Evolutionary conservation across 805 yeast genomes (phyloP).

Genomic region (Candida gorgasii): DNA sequence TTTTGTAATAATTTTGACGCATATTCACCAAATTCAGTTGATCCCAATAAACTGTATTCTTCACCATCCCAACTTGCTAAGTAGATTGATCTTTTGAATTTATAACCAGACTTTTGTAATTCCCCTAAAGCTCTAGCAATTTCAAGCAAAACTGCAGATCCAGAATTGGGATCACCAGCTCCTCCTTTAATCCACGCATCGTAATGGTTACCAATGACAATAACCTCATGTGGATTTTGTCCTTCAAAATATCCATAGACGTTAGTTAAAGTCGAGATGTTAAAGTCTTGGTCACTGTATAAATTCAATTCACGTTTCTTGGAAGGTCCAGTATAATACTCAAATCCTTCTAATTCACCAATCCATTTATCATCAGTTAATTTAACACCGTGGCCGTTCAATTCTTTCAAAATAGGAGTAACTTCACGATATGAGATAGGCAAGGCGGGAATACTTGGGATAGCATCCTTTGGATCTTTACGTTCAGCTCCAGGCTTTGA

Average conservation of each 20-base stretch:
- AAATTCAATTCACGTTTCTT: slow-evolving; percentile 37
- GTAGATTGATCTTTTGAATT: slow-evolving; percentile 39
- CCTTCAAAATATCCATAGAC: slow-evolving; percentile 48
- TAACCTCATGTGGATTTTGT: slow-evolving; percentile 37
- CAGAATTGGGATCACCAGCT: slow-evolving; percentile 49
- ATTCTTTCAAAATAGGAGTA: slow-evolving; percentile 39
- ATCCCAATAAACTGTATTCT: slow-evolving; percentile 54
- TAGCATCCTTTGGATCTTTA: slow-evolving; percentile 34
- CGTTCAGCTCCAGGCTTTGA: slow-evolving; percentile 46
- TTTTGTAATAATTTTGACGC: slow-evolving; percentile 38
- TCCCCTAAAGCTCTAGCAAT: slow-evolving; percentile 44
- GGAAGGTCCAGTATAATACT: slow-evolving; percentile 43
- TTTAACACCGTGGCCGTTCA: slow-evolving; percentile 39
- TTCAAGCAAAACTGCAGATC: slow-evolving; percentile 44
- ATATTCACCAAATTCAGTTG: slow-evolving; percentile 57
- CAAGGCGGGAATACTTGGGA: slow-evolving; percentile 42
- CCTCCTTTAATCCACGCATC: slow-evolving; percentile 53
- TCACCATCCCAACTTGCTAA: slow-evolving; percentile 46
- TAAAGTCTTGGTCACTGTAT: slow-evolving; percentile 41
- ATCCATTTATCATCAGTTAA: slow-evolving; percentile 32
- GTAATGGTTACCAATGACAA: slow-evolving; percentile 46
- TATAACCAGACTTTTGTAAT: slow-evolving; percentile 36
- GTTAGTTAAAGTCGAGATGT: slow-evolving; percentile 42
- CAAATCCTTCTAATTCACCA: slow-evolving; percentile 42
- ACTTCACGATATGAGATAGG: slow-evolving; percentile 48